phyloP scores from a whole-genome alignment of 768 basidiomycete species.

The Mycena vulgaris region DNA sequence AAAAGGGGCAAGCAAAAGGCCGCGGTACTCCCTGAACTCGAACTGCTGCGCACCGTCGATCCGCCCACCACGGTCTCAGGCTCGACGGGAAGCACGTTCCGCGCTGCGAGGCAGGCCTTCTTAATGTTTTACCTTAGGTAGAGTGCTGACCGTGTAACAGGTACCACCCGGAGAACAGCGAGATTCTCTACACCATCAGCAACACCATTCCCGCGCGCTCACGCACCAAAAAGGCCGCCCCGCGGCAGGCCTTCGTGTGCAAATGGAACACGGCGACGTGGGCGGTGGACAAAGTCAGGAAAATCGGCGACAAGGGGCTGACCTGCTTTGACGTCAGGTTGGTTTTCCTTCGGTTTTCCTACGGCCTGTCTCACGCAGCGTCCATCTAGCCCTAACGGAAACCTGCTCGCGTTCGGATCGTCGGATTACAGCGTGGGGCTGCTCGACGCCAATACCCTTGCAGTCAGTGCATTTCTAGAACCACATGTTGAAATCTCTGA shows the following conservation, averaged over 20 bases:
- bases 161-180: conserved; percentile 67
- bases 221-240: conserved; percentile 65
- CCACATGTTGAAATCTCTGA: conserved; percentile 6
- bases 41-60: conserved; percentile 67
- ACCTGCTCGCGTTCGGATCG: conserved; percentile 86
- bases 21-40: conserved; percentile 50
- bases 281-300: conserved; percentile 75
- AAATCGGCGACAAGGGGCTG: conserved; percentile 83
- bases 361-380: conserved; percentile 12
- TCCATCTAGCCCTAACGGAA: conserved; percentile 89
- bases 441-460: conserved; percentile 82
- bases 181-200: conserved; percentile 76
- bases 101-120: conserved; percentile 68
- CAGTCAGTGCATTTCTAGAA: conserved; percentile 63
- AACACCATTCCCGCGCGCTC: conserved; percentile 78
- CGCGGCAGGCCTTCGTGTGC: conserved; percentile 74
- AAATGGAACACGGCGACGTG: conserved; percentile 84
- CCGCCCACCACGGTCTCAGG: conserved; percentile 66
- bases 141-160: conserved; percentile 50
- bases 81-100: conserved; percentile 70
- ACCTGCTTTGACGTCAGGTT: conserved; percentile 94
- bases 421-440: conserved; percentile 91
- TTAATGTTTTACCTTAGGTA: background rate
- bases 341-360: conserved; percentile 38
- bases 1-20: conserved; percentile 63